phyloP scores from a whole-genome alignment of 2,329 filamentous ascomycete genomes.

The Corinectria fuckeliana region DNA sequence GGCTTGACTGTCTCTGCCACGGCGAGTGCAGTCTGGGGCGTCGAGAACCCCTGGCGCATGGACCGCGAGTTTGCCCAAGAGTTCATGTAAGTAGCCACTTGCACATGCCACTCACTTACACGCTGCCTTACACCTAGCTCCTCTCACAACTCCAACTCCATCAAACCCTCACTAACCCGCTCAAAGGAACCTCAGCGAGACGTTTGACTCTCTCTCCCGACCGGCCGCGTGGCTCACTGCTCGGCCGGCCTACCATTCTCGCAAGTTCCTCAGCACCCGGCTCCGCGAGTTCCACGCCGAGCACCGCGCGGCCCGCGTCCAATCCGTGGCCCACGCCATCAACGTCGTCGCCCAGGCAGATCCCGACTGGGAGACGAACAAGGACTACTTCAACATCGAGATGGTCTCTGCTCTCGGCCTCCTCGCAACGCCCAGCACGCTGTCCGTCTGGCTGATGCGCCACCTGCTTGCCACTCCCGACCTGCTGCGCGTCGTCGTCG shows the following conservation, averaged over 20 bases:
- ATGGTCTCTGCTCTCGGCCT: constrained; percentile 43
- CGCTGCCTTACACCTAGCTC: no score
- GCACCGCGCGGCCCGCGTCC: constrained; percentile 33
- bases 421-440: constrained; percentile 40
- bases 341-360: constrained; percentile 41
- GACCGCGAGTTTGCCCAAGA: constrained; percentile 40
- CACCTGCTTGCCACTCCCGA: constrained; percentile 33
- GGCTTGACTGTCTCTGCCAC: constrained; percentile 40
- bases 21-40: constrained; percentile 41
- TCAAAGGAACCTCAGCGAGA: constrained; percentile 37
- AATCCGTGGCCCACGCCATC: constrained; percentile 39
- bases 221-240: constrained; percentile 38
- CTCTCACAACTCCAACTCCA: not conserved
- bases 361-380: constrained; percentile 40
- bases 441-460: constrained; percentile 41
- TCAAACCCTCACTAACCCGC: constrained; percentile 14
- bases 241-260: constrained; percentile 35
- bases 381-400: constrained; percentile 42
- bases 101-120: not conserved
- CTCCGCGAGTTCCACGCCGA: constrained; percentile 36
- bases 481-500: constrained; percentile 29
- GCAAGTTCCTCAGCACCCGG: constrained; percentile 32
- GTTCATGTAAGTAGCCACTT: constrained; percentile 38
- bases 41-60: constrained; percentile 40
- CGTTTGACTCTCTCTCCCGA: constrained; percentile 39